phyloP scores from a whole-genome alignment of 805 yeast species.

The Candida michaelii region DNA sequence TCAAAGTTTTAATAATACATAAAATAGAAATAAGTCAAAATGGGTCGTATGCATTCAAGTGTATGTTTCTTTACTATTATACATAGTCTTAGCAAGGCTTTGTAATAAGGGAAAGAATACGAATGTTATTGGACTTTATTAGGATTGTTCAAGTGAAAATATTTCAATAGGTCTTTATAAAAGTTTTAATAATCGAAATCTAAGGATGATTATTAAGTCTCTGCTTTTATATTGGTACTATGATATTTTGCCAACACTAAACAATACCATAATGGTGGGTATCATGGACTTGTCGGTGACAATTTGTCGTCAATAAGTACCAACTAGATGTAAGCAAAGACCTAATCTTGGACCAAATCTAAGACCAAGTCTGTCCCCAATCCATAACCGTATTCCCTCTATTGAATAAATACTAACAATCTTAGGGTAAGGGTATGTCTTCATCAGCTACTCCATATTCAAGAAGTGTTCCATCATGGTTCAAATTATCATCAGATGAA shows the following conservation, averaged over 20 bases:
- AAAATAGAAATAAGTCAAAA: conserved; percentile 55
- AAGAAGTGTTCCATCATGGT: conserved; percentile 99
- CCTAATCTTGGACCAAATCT: too few relatives aligned
- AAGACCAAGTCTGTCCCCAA: too few relatives aligned
- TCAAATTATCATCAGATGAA: conserved; percentile 92
- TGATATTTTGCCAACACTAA: conserved; percentile 11
- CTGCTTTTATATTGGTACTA: conserved; percentile 20
- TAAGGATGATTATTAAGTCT: conserved; percentile 5
- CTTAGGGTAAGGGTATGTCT: conserved; percentile 98
- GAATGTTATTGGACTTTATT: conserved; percentile 5
- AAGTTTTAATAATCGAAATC: conserved; percentile 12
- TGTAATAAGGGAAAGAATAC: conserved; percentile 2
- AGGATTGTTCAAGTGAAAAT: conserved; percentile 8
- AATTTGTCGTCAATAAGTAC: too few relatives aligned
- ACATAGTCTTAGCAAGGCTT: too few relatives aligned
- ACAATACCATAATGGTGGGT: conserved; percentile 13
- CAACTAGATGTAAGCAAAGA: too few relatives aligned
- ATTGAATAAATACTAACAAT: conserved; percentile 12
- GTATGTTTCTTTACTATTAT: conserved; percentile 55
- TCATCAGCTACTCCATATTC: conserved; percentile 99
- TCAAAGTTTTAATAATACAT: conserved; percentile 4
- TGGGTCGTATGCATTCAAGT: conserved; percentile 99
- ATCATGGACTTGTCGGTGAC: too few relatives aligned
- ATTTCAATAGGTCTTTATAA: conserved; percentile 15
- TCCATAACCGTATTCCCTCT: conserved; percentile 3